Base-by-base conservation (phyloP, 495 filamentous ascomycete genomes). In the Penicillium manginii region DNA sequence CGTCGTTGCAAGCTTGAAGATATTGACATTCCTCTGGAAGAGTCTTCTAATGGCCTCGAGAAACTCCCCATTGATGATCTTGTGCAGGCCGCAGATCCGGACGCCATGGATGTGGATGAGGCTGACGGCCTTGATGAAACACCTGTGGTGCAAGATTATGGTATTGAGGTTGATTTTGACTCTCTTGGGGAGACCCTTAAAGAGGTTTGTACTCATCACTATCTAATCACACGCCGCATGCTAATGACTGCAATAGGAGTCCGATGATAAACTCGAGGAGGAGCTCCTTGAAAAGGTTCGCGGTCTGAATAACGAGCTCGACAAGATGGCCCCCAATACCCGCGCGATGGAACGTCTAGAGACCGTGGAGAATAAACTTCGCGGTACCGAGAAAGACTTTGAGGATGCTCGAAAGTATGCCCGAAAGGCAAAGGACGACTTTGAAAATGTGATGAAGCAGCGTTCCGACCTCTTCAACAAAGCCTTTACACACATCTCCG, bases 251-350 rank as follows among this genome's bases (percentile, higher is more conserved):
- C 23, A 39, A 22, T 59, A 92, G 88, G 79, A 83, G 57, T 78
- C 85, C 39, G 88, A 89, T 53, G 85, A 90, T 51, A 82, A 86
- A 49, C 72, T 88, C 29, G 93, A 97, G 67, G 86, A 91, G n/a
- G 82, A 84, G 52, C 80, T 99, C 26, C 82, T 88, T 54, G 90
- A 93, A 42, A 87, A 87, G 68, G 90, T 98, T 61, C 78, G 82
- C 37, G 75, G 80, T 31, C 80, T 98, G 9, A 87, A 87, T 37
- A 75, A 77, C 51, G 91, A 96, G 64, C 84, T 99, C 32, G 92
- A 96, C 60, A 92, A 93, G 68, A 90, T 97, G 76, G 88, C 93
- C 56, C 93, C 93, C 23, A 98, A 99, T 71, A 92, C 96, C 83
- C 90, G 93, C 63, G 93, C 93, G 26, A 89, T 92, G 71, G 92